Base-by-base conservation (phyloP, 441 rosid species). In the Dalechampia spathulata region DNA sequence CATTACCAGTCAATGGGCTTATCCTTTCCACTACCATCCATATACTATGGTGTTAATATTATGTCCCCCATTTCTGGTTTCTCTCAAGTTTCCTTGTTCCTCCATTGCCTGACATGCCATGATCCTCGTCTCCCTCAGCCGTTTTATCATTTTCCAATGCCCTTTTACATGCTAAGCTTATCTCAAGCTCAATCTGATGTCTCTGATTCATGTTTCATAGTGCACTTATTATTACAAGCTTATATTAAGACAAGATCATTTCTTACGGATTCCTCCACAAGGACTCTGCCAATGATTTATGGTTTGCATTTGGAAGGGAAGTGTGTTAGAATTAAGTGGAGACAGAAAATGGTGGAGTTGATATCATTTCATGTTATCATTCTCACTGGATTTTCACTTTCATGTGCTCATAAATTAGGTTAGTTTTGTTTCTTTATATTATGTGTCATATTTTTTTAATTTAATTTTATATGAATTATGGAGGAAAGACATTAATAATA, bases 281-380 rank as follows among this genome's bases (percentile, higher is more conserved):
- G 26, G 63, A 41, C 68, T 47, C 37, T 25, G 64, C 53, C 67
- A 62, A 63, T 57, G 52, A 47, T 62, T 54, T 46, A 47, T 25
- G 43, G 61, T 28, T 22, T 52, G 43, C 38, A 21, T 49, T 49
- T 62, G 68, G 52, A 52, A 65, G 74, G 55, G 64, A 50, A 66
- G 46, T 2, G 34, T 47, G 26, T 27, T 57, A 16, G 52, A 62
- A 56, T 41, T 38, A 42, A 44, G 44, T 43, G 70, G 66, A 52
- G 69, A 66, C 80, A 72, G 26, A 37, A 51, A 58, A 39, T 67
- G 63, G 77, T 72, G 80, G 73, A 66, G 55, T 54, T 69, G 46
- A 22, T 52, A 52, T 25, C 57, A 41, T 36, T 36, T 34, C n/a
- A 21, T 52, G 28, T 52, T n/a, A 37, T 16, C 27, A 52, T 10